A percentile compares a stretch with the other conserved stretches of the same genome.
Conservation (phyloP, 2,329 filamentous ascomycete genomes). For the Onygenales sp. region DNA sequence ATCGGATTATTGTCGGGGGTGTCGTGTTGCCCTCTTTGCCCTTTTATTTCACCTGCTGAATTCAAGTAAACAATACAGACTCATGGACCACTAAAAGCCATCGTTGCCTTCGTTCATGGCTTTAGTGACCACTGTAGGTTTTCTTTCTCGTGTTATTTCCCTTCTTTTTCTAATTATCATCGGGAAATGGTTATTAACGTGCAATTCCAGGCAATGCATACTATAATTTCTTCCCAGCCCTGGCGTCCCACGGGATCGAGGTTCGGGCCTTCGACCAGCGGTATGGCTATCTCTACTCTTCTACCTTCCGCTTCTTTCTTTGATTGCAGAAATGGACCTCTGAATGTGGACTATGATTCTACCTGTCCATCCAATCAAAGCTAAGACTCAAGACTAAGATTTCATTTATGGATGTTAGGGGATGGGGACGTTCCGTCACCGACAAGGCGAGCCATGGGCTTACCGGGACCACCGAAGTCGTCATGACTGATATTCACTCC, state of each 20-base stretch:
- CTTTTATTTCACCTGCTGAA: slow-evolving; percentile 6
- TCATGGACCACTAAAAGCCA: slow-evolving; percentile 51
- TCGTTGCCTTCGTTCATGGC: slow-evolving; percentile 75
- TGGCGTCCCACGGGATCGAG: slow-evolving; percentile 64
- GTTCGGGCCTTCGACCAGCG: slow-evolving; percentile 74
- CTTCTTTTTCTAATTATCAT: not conserved
- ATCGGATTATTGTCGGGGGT: not conserved
- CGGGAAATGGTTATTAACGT: not conserved
- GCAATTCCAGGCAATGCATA: slow-evolving; percentile 55
- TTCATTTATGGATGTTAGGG: slow-evolving; percentile 31
- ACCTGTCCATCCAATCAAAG: not conserved
- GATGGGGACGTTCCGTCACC: slow-evolving; percentile 70
- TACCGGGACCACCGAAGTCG: slow-evolving; percentile 62
- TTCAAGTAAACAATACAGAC: slow-evolving; percentile 35
- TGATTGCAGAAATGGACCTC: too few species aligned
- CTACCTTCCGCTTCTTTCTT: not conserved
- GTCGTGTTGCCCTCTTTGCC: not conserved
- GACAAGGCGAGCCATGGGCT: slow-evolving; percentile 55
- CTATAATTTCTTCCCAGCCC: slow-evolving; percentile 59
- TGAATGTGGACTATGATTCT: not conserved
- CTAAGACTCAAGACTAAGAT: not conserved
- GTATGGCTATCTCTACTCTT: slow-evolving; percentile 12
- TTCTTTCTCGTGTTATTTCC: not conserved
- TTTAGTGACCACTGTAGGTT: slow-evolving; percentile 67
- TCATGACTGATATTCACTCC: slow-evolving; percentile 68